These are phyloP conservation scores for Microsporum audouinii DNA, from an alignment of 2,329 filamentous ascomycete genomes.

Conservation along the genomic window DNA sequence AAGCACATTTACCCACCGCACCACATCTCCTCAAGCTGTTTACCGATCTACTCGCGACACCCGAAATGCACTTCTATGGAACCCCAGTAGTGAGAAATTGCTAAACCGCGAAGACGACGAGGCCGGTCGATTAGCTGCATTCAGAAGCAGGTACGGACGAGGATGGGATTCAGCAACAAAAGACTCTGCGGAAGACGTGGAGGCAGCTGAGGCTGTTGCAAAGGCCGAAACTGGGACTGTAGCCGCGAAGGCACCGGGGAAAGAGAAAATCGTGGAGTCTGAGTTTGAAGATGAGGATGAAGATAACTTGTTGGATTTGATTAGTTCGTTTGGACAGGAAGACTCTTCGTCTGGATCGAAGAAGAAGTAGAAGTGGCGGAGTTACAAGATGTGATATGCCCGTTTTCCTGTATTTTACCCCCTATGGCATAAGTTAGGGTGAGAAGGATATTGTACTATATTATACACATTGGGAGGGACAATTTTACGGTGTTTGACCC, in stretches of 20 bases:
- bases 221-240: conserved; percentile 18
- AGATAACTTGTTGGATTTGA: conserved; percentile 48
- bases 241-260: conserved; percentile 31
- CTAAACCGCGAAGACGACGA: conserved; percentile 89
- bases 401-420: neutral
- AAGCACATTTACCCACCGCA: conserved; percentile 53
- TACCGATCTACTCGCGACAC: conserved; percentile 66
- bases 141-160: conserved; percentile 71
- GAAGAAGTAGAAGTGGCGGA: conserved; percentile 20
- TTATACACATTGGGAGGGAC: neutral
- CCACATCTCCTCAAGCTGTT: conserved; percentile 42
- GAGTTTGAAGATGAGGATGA: conserved; percentile 34
- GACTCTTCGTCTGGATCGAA: conserved; percentile 28
- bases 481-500: neutral
- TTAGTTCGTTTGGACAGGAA: conserved; percentile 40
- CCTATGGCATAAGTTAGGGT: neutral
- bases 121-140: conserved; percentile 76
- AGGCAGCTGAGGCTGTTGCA: conserved; percentile 18
- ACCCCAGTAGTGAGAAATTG: conserved; percentile 69
- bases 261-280: conserved; percentile 29
- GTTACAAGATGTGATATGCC: neutral
- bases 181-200: conserved; percentile 22
- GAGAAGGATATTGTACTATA: conserved; percentile 1
- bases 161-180: conserved; percentile 58
- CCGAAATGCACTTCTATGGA: conserved; percentile 82